Percentiles rank a stretch among this genome's conserved stretches.
Conservation (phyloP, 2,329 filamentous ascomycete species). For the Pseudogymnoascus sp. region DNA sequence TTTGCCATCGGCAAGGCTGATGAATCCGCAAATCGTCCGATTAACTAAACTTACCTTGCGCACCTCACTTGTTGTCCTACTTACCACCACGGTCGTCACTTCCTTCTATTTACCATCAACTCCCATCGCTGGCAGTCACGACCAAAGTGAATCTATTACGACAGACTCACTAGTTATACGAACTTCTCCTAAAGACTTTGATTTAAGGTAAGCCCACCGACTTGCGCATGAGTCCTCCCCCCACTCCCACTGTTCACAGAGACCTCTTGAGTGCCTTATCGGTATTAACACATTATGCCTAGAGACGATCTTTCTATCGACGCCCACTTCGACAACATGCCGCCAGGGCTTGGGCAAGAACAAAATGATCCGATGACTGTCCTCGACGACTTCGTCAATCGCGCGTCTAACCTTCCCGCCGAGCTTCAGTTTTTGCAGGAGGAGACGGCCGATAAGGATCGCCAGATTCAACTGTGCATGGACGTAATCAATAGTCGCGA, state of each 20-base stretch:
- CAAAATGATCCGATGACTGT: slow-evolving; percentile 57
- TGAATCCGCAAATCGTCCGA: background rate
- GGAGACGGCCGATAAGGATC: slow-evolving; percentile 74
- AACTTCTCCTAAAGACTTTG: background rate
- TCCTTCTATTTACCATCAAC: background rate
- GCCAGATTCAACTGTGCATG: slow-evolving; percentile 58
- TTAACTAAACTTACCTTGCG: background rate
- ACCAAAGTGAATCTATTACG: background rate
- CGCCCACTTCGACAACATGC: slow-evolving; percentile 31
- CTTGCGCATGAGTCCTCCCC: background rate
- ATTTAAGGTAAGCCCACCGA: background rate
- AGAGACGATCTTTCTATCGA: slow-evolving; percentile 66
- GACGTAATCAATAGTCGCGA: slow-evolving; percentile 65
- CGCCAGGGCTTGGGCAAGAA: slow-evolving; percentile 50
- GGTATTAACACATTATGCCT: slow-evolving; percentile 56
- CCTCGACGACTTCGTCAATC: slow-evolving; percentile 69
- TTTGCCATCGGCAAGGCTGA: slow-evolving; percentile 6
- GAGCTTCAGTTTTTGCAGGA: slow-evolving; percentile 78
- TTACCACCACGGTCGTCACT: background rate
- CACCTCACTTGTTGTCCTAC: background rate
- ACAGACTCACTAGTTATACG: background rate
- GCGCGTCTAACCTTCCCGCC: slow-evolving; percentile 69
- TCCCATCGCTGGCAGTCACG: background rate
- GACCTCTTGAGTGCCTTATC: background rate
- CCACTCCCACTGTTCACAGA: background rate